Conservation (phyloP, 441 rosid species). For the Eutrema salsugineum region DNA sequence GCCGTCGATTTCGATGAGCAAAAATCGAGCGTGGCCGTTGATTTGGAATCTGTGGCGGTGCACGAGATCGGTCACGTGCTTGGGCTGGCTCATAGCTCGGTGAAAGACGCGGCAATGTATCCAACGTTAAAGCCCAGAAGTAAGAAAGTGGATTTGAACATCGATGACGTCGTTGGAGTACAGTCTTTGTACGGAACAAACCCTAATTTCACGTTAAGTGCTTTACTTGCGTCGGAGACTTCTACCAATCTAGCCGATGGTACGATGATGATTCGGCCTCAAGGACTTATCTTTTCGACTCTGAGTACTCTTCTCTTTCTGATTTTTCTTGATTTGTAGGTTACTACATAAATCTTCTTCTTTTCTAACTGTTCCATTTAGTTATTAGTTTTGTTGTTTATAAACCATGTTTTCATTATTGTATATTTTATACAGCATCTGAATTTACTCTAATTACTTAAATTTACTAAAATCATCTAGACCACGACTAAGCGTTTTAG, state of each 20-base stretch:
- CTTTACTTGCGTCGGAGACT: conserved; percentile 64
- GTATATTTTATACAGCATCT: no score
- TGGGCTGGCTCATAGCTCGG: conserved; percentile 63
- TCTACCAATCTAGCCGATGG: conserved; percentile 43
- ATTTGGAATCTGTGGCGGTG: conserved; percentile 79
- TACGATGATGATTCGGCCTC: conserved; percentile 21
- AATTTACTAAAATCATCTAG: no score
- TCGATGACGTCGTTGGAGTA: conserved; percentile 71
- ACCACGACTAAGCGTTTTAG: no score
- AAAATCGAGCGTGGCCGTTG: conserved; percentile 68
- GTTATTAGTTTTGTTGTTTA: no score
- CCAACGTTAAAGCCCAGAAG: conserved; percentile 81
- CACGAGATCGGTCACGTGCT: conserved; percentile 88
- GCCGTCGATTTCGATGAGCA: conserved; percentile 57
- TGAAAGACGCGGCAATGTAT: conserved; percentile 73
- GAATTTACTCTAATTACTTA: no score
- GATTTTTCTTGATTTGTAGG: background rate
- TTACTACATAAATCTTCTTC: background rate
- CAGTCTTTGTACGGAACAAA: conserved; percentile 84
- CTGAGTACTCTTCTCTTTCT: background rate
- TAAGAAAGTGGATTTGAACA: conserved; percentile 50
- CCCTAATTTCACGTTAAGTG: conserved; percentile 55
- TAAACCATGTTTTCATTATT: no score
- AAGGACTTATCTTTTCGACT: conserved; percentile 3
- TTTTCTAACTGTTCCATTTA: no score